Evolutionary conservation across 305 asterid species (phyloP).

Genomic region (Rubia balearica): DNA sequence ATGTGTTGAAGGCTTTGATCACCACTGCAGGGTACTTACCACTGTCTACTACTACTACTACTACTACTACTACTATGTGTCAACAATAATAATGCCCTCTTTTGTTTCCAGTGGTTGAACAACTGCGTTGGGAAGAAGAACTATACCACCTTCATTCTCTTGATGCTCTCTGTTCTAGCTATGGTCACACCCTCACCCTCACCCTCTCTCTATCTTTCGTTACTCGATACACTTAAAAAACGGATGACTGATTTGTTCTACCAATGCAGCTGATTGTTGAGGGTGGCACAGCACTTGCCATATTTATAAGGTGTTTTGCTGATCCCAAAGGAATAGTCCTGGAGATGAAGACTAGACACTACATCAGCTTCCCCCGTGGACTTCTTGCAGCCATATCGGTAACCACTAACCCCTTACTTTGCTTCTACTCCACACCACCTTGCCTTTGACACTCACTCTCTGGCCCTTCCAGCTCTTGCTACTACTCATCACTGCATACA

Average conservation of each 20-base stretch:
- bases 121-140: slow-evolving; percentile 95
- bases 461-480: slow-evolving; percentile 42
- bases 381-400: slow-evolving; percentile 75
- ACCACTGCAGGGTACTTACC: slow-evolving; percentile 80
- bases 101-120: slow-evolving; percentile 77
- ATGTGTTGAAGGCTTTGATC: slow-evolving; percentile 96
- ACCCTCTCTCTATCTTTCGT: no score
- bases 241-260: not conserved
- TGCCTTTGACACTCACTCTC: not conserved
- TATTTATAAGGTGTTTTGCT: slow-evolving; percentile 87
- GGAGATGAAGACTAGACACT: slow-evolving; percentile 47
- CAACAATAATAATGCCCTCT: not conserved
- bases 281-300: slow-evolving; percentile 86
- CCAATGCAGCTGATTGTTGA: slow-evolving; percentile 63
- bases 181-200: slow-evolving; percentile 44
- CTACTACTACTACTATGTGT: no score
- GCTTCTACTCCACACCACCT: not conserved
- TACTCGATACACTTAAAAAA: not conserved
- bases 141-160: slow-evolving; percentile 83
- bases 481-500: slow-evolving; percentile 49
- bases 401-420: slow-evolving; percentile 6
- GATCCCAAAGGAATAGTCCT: slow-evolving; percentile 53
- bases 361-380: slow-evolving; percentile 64
- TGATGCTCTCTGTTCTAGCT: slow-evolving; percentile 67
- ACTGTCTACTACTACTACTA: no score